Evolutionary conservation across 768 basidiomycete species (phyloP).

Genomic region (Rhizopogon sp.): DNA sequence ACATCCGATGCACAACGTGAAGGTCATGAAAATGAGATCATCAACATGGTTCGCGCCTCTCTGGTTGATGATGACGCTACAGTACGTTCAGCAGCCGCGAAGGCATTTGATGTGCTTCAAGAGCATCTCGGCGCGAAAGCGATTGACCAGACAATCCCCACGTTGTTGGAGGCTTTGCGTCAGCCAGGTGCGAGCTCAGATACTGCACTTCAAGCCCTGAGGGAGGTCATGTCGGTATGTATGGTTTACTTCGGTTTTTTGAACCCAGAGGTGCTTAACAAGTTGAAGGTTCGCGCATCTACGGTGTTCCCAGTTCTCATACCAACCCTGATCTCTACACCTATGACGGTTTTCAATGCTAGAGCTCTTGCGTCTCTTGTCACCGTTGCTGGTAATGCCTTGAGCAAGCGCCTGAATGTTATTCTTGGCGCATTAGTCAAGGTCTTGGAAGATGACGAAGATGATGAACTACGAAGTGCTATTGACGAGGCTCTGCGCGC

Average conservation of each 20-base stretch:
- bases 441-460: slow-evolving; percentile 62
- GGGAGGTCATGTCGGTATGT: slow-evolving; percentile 90
- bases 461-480: slow-evolving; percentile 66
- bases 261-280: not conserved
- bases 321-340: slow-evolving; percentile 83
- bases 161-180: slow-evolving; percentile 85
- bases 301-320: slow-evolving; percentile 97
- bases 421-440: slow-evolving; percentile 79
- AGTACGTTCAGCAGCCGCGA: slow-evolving; percentile 87
- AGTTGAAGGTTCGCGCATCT: slow-evolving; percentile 75
- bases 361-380: slow-evolving; percentile 87
- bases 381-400: slow-evolving; percentile 86
- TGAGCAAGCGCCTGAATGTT: slow-evolving; percentile 76
- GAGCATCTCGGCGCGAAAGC: slow-evolving; percentile 86
- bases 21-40: slow-evolving; percentile 84
- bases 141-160: slow-evolving; percentile 96
- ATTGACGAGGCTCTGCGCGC: slow-evolving; percentile 73
- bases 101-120: slow-evolving; percentile 87
- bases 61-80: slow-evolving; percentile 85
- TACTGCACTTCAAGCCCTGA: slow-evolving; percentile 88
- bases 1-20: slow-evolving; percentile 81
- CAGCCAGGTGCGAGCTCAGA: slow-evolving; percentile 93
- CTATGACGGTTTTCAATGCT: slow-evolving; percentile 94
- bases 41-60: slow-evolving; percentile 75
- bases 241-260: not conserved